A percentile compares a stretch with the other conserved stretches of the same genome.
Conservation (phyloP, 2,329 filamentous ascomycete genomes). For the Grosmannia huntii region DNA sequence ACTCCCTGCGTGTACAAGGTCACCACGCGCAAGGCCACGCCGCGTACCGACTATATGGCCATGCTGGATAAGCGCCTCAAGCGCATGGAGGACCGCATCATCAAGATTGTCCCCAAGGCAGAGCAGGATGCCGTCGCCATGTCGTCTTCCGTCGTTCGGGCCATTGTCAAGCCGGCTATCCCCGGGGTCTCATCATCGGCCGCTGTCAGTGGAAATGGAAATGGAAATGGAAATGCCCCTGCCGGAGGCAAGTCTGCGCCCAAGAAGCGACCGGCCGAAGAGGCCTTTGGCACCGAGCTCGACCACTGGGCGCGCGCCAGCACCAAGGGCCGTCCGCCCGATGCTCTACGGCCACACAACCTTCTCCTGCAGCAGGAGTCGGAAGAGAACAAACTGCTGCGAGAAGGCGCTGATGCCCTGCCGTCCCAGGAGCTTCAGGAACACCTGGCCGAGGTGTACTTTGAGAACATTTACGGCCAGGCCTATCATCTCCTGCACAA, state of each 20-base stretch:
- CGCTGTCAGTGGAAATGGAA: not conserved
- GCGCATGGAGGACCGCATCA: conserved; percentile 94
- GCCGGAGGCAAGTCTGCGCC: conserved; percentile 34
- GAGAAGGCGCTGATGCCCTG: conserved; percentile 70
- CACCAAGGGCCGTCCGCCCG: conserved; percentile 33
- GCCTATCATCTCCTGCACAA: conserved; percentile 92
- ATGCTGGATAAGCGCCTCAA: conserved; percentile 95
- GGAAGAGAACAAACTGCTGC: conserved; percentile 65
- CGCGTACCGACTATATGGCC: conserved; percentile 95
- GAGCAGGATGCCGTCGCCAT: conserved; percentile 54
- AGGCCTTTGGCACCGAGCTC: conserved; percentile 73
- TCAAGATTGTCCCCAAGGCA: conserved; percentile 84
- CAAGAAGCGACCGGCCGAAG: conserved; percentile 75
- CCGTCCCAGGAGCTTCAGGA: conserved; percentile 82
- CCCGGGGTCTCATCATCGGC: conserved; percentile 33
- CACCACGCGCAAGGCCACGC: conserved; percentile 84
- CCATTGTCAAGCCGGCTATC: conserved; percentile 70
- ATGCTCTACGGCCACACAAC: not conserved
- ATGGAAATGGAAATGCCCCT: not conserved
- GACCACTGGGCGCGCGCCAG: conserved; percentile 64
- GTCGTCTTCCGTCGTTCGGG: conserved; percentile 50
- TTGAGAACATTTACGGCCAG: conserved; percentile 91
- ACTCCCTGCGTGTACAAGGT: conserved; percentile 98
- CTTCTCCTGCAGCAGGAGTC: conserved; percentile 47
- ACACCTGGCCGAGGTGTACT: conserved; percentile 87